Conservation (phyloP, 441 rosid species). For the Jatropha multifida region DNA sequence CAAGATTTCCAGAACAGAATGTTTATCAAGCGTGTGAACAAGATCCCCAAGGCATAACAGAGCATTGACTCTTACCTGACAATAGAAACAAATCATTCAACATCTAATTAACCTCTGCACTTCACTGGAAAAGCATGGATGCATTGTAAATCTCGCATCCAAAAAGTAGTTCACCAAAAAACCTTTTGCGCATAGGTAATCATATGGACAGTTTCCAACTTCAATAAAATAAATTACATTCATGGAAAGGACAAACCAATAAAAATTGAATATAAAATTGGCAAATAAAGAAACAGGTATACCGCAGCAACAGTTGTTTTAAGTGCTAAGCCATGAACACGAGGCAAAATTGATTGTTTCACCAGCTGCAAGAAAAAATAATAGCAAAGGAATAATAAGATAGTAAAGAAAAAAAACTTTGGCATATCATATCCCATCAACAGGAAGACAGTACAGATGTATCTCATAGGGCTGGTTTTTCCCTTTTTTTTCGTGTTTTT, state of each 20-base stretch:
- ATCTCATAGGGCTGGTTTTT: too few species aligned
- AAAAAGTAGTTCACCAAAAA: neutral
- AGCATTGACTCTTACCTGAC: slow-evolving; percentile 92
- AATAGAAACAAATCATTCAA: slow-evolving; percentile 14
- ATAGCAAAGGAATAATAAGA: neutral
- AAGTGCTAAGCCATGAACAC: slow-evolving; percentile 90
- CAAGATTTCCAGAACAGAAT: slow-evolving; percentile 63
- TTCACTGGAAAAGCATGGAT: neutral
- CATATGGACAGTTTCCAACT: neutral
- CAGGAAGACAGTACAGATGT: neutral
- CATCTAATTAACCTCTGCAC: slow-evolving; percentile 18
- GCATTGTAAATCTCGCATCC: too few species aligned
- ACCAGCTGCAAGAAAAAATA: slow-evolving; percentile 60
- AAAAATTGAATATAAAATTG: neutral
- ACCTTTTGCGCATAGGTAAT: neutral
- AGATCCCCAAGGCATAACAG: slow-evolving; percentile 86
- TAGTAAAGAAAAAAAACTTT: neutral
- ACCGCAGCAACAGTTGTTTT: slow-evolving; percentile 96
- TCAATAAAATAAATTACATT: neutral
- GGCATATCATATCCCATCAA: neutral
- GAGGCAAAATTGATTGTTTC: slow-evolving; percentile 90
- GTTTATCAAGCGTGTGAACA: slow-evolving; percentile 74
- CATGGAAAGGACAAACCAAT: neutral
- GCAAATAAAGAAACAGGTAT: slow-evolving; percentile 32
- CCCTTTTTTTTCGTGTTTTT: neutral